Evolutionary conservation across 352 stramenopile species (phyloP), one percentile per base, ranked within the genome.

Genomic region (Pythium volutum): DNA sequence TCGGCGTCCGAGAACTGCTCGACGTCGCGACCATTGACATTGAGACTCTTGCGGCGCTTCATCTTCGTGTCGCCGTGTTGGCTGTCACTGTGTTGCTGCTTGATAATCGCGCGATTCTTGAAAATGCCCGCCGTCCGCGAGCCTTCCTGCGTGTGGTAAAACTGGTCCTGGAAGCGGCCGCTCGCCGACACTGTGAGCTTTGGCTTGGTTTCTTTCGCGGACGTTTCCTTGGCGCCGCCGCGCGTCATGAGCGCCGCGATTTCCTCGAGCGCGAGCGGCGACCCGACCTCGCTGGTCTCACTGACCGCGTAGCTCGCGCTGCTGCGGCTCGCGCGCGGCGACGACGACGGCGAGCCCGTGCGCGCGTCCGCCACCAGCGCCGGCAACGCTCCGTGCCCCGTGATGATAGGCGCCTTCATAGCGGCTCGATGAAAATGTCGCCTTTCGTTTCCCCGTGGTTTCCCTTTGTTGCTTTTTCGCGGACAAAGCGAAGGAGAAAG

Each of bases 1-100:
- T 95, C 84, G 10, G 86, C 76, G 54, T 93, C 82, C 12, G 82
- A 93, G 62, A 95, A 95, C 69, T 92, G 83, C 55, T 95, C 86
- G 26, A 89, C 79, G 45, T 91, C 82, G 25, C 85, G 85, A 41
- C 77, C 76, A 34, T 84, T 92, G 56, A 87, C 82, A 53, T 90
- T 83, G 46, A 87, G 73, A 23, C 70, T 84, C 57, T 84, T 83
- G 59, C 76, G 73, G 25, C 59, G 56, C 62, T 77, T 71, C 48
- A 69, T 57, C 39, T 60, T 34, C n/a, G 51, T 62, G 36, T 74
- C 69, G 26, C 26, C 56, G 51, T 42, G 42, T 16, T 64, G 33
- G 10, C 68, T 72, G 64, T 71, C 39, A 25, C 69, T 64, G 9
- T 25, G 15, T 43, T 29, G 54, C 45, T 80, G 66, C 55, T 91